A percentile compares a stretch with the other conserved stretches of the same genome.
phyloP scores from a whole-genome alignment of 2,329 filamentous ascomycete genomes.

The Aspergillus costaricaensis region DNA sequence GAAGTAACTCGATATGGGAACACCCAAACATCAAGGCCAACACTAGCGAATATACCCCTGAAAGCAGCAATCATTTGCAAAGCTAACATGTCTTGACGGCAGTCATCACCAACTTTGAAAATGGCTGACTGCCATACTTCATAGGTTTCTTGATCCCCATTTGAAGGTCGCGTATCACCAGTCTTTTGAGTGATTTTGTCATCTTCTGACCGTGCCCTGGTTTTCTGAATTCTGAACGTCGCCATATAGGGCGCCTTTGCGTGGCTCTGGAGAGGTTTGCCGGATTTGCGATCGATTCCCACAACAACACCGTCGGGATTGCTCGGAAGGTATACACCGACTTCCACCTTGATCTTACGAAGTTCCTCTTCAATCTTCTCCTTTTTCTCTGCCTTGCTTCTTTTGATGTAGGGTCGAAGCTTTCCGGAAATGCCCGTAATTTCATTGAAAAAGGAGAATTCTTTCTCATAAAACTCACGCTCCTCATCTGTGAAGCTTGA shows the following conservation, averaged over 20 bases:
- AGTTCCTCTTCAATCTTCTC: constrained; percentile 99
- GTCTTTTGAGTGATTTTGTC: constrained; percentile 20
- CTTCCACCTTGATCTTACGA: constrained; percentile 93
- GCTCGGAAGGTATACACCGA: constrained; percentile 94
- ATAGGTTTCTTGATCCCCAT: constrained; percentile 59
- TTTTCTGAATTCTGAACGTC: constrained; percentile 94
- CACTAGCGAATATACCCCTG: constrained; percentile 91
- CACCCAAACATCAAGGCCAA: constrained; percentile 94
- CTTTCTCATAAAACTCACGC: constrained; percentile 83
- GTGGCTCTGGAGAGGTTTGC: constrained; percentile 95
- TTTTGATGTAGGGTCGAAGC: constrained; percentile 88
- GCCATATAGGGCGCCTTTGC: constrained; percentile 99
- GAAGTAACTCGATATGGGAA: constrained; percentile 97
- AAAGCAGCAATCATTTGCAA: constrained; percentile 98
- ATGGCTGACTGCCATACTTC: constrained; percentile 99
- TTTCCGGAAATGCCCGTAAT: constrained; percentile 95
- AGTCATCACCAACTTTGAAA: constrained; percentile 99
- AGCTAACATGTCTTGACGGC: constrained; percentile 92
- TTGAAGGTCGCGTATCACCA: constrained; percentile 28
- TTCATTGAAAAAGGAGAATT: constrained; percentile 98
- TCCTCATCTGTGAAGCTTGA: constrained; percentile 78
- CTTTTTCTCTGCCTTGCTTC: constrained; percentile 93
- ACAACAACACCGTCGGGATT: constrained; percentile 97
- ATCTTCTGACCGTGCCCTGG: constrained; percentile 44
- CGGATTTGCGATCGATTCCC: constrained; percentile 96